phyloP scores from a whole-genome alignment of 2,329 filamentous ascomycete species.

The Talaromyces sp. region DNA sequence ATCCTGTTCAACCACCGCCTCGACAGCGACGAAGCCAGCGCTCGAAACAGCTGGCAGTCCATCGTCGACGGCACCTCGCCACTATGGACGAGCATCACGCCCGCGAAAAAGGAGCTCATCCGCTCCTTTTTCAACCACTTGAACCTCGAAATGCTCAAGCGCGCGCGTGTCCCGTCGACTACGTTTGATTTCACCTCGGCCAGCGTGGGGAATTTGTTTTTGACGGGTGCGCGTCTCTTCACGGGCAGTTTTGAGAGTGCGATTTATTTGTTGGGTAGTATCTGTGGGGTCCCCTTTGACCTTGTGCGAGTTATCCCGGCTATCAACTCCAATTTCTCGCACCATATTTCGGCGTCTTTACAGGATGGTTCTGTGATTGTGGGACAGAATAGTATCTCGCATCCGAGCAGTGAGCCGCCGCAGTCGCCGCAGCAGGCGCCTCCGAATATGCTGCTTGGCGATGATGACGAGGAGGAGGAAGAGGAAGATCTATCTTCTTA shows the following conservation, averaged over 20 bases:
- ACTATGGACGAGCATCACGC: slow-evolving; percentile 66
- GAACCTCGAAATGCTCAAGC: slow-evolving; percentile 72
- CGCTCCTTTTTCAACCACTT: slow-evolving; percentile 70
- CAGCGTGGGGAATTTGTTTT: slow-evolving; percentile 71
- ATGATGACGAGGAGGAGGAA: slow-evolving; percentile 24
- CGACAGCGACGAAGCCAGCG: slow-evolving; percentile 53
- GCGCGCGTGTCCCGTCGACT: slow-evolving; percentile 61
- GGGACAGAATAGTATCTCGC: slow-evolving; percentile 88
- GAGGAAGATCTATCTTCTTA: slow-evolving; percentile 23
- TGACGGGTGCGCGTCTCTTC: slow-evolving; percentile 82
- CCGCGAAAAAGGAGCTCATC: slow-evolving; percentile 69
- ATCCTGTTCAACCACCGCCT: slow-evolving; percentile 83
- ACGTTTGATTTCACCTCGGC: slow-evolving; percentile 73
- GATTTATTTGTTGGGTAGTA: slow-evolving; percentile 80
- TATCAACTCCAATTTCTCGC: slow-evolving; percentile 91
- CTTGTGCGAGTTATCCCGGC: slow-evolving; percentile 76
- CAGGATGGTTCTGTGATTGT: slow-evolving; percentile 71
- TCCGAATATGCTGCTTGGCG: slow-evolving; percentile 30
- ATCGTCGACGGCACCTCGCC: slow-evolving; percentile 77
- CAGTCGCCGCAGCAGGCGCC: slow-evolving; percentile 14
- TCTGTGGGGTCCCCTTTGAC: slow-evolving; percentile 71
- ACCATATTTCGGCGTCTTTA: slow-evolving; percentile 84
- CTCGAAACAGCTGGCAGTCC: slow-evolving; percentile 75
- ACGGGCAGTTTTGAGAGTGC: slow-evolving; percentile 88
- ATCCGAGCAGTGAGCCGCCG: slow-evolving; percentile 59